Evolutionary conservation across 2,329 filamentous ascomycete species (phyloP).

Genomic region (Dendrostoma leiphaemia): DNA sequence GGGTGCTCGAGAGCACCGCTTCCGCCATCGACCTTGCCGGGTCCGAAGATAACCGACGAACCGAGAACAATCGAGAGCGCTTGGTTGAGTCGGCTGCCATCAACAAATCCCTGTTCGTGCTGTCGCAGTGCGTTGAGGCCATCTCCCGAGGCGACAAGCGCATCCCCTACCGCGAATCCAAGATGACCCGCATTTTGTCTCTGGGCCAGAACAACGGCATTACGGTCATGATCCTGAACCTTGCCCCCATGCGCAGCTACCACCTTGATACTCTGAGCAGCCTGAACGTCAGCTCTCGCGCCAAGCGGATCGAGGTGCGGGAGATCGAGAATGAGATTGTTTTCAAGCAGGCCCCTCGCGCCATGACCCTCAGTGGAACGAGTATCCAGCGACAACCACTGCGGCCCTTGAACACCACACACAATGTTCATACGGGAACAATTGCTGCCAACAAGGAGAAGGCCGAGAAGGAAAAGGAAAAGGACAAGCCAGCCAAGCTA

Average conservation of each 20-base stretch:
- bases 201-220: constrained; percentile 93
- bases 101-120: constrained; percentile 94
- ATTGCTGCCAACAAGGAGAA: constrained; percentile 44
- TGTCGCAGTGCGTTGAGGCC: constrained; percentile 93
- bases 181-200: constrained; percentile 94
- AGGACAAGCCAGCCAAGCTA: constrained; percentile 72
- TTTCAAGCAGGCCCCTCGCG: constrained; percentile 70
- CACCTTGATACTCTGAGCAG: constrained; percentile 93
- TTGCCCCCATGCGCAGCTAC: constrained; percentile 87
- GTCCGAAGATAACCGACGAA: constrained; percentile 91
- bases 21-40: constrained; percentile 94
- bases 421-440: constrained; percentile 67
- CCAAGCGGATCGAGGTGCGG: constrained; percentile 92
- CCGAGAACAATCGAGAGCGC: constrained; percentile 89
- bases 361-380: constrained; percentile 40
- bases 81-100: constrained; percentile 95
- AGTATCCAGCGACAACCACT: constrained; percentile 69
- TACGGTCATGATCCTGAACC: constrained; percentile 94
- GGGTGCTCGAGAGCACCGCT: constrained; percentile 74
- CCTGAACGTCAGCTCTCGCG: constrained; percentile 89
- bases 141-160: constrained; percentile 74
- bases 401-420: constrained; percentile 70
- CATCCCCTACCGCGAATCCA: constrained; percentile 91
- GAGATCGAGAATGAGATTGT: constrained; percentile 96
- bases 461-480: constrained; percentile 49